Conservation (phyloP, 148 eudicot species). For the Fallopia convolvulus region DNA sequence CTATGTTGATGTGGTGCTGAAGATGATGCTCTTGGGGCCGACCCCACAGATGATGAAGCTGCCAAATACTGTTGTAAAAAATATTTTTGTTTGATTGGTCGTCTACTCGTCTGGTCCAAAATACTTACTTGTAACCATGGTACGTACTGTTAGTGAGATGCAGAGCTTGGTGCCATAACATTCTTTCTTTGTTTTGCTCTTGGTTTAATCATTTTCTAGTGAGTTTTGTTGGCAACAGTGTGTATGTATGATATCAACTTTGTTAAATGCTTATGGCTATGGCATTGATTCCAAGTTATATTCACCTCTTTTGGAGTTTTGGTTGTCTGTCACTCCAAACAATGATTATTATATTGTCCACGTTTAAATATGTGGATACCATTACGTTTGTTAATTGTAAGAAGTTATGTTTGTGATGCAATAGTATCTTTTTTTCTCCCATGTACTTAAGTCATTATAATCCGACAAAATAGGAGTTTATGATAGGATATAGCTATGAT, state of each 20-base stretch:
- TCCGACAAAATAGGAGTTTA: too few relatives aligned
- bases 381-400: background rate
- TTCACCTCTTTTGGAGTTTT: background rate
- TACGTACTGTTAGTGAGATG: constrained; percentile 1
- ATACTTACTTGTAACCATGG: background rate
- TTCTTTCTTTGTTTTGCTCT: background rate
- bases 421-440: too few relatives aligned
- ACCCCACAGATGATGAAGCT: background rate
- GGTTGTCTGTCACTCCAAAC: background rate
- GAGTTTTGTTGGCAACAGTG: background rate
- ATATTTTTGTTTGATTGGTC: background rate
- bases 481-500: too few relatives aligned
- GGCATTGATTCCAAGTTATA: background rate
- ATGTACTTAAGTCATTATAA: too few relatives aligned
- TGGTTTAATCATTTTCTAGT: background rate
- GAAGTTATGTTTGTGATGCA: background rate
- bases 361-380: background rate
- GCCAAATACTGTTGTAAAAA: constrained; percentile 6
- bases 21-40: background rate
- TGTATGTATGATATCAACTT: background rate
- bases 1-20: background rate
- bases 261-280: background rate
- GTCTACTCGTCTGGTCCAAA: background rate
- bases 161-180: background rate
- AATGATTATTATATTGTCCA: background rate